phyloP scores from a whole-genome alignment of 768 basidiomycete species.

The Russula griseocarnosa region DNA sequence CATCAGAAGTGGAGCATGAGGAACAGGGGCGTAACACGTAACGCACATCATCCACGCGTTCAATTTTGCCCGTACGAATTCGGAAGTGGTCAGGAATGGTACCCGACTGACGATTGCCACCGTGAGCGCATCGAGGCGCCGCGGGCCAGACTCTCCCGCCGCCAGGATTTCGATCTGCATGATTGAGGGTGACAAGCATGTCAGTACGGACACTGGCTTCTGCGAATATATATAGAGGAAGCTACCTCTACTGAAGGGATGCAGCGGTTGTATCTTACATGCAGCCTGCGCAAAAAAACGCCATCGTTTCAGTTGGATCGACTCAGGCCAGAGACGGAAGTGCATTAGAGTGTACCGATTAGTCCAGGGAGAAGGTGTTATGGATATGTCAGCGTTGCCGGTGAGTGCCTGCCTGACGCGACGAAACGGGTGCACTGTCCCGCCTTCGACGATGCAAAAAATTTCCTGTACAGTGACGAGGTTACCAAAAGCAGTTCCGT shows the following conservation, averaged over 20 bases:
- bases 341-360: slow-evolving; percentile 53
- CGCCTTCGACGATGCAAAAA: slow-evolving; percentile 76
- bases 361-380: slow-evolving; percentile 78
- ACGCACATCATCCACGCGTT: slow-evolving; percentile 78
- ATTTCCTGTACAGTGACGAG: slow-evolving; percentile 57
- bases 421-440: slow-evolving; percentile 68
- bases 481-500: background rate
- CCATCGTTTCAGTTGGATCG: slow-evolving; percentile 21
- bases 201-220: background rate
- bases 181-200: slow-evolving; percentile 11
- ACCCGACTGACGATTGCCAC: slow-evolving; percentile 65
- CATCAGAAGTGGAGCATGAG: slow-evolving; percentile 21
- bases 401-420: slow-evolving; percentile 73
- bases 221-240: slow-evolving; percentile 28
- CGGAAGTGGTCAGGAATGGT: slow-evolving; percentile 80
- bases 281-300: slow-evolving; percentile 48
- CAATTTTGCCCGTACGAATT: slow-evolving; percentile 82
- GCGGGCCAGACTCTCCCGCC: slow-evolving; percentile 78
- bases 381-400: slow-evolving; percentile 59
- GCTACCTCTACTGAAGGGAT: slow-evolving; percentile 79
- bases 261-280: slow-evolving; percentile 66
- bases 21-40: background rate
- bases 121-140: slow-evolving; percentile 62
- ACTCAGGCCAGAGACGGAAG: slow-evolving; percentile 8
- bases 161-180: slow-evolving; percentile 75